Evolutionary conservation across 1,284 basidiomycete genomes (phyloP), one percentile per base, ranked within the genome.

Genomic region (Coniophora puteana): DNA sequence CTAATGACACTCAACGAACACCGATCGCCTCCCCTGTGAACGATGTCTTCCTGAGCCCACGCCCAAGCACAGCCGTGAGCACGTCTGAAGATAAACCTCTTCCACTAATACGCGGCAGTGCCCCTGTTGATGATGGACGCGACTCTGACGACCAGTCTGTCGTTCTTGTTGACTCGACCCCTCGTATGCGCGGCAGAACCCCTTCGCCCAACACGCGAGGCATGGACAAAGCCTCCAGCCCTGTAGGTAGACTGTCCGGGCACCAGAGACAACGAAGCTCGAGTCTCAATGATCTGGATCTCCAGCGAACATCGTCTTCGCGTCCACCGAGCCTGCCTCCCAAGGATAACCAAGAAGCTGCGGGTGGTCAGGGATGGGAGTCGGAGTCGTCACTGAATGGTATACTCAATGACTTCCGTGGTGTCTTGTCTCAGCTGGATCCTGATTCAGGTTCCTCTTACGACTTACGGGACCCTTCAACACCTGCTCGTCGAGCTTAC

Each of bases 261-360:
- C 63, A 70, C 32, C 65, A 59, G 46, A 83, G 80, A 51, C 74
- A 83, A 51, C 68, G 87, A 48, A 89, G 85, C 57, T 79, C 83
- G 76, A 87, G 84, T 51, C 77, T 86, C 30, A 74, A 81, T 38
- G 80, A 86, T 52, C 69, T 72, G 8, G 85, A 87, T 41, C 52
- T 77, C 33, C 73, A 77, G 57, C 65, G 4, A 65, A 69, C 47
- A 44, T 49, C 60, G 34, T 54, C 62, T 7, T 52, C 68, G 20
- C 58, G 69, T 5, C 50, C 62, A 13, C 63, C 69, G 21, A 61
- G 65, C 4, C 61, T 67, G 36, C 57, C 57, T 4, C 59, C 60
- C 12, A 66, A 63, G 39, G 58, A 56, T 23, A 53, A 49, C 44
- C 56, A 47, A 46, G 17, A 33, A 8, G 49, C 50, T 38, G 56